phyloP scores from a whole-genome alignment of 1,284 basidiomycete genomes.

The Coniferiporia sulphurascens region DNA sequence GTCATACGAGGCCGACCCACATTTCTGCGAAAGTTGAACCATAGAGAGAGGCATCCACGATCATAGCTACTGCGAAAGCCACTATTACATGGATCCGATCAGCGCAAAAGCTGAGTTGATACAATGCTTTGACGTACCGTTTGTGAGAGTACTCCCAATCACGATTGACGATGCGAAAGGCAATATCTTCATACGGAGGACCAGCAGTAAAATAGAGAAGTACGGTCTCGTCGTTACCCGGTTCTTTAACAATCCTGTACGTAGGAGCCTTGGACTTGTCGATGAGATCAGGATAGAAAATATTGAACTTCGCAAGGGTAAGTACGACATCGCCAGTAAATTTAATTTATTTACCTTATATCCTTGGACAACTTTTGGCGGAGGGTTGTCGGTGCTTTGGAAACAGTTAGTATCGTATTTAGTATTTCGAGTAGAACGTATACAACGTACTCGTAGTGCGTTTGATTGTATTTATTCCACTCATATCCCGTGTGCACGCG shows the following conservation, averaged over 20 bases:
- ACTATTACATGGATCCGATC: slow-evolving; percentile 34
- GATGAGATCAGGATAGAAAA: slow-evolving; percentile 94
- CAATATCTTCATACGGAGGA: slow-evolving; percentile 98
- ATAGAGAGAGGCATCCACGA: slow-evolving; percentile 77
- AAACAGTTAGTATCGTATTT: slow-evolving; percentile 17
- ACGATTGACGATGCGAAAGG: slow-evolving; percentile 94
- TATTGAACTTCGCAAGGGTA: slow-evolving; percentile 66
- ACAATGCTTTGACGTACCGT: slow-evolving; percentile 44
- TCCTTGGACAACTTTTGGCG: slow-evolving; percentile 96
- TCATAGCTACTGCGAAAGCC: slow-evolving; percentile 85
- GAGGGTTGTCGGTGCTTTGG: slow-evolving; percentile 86
- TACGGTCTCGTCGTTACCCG: slow-evolving; percentile 92
- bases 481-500: slow-evolving; percentile 99
- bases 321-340: slow-evolving; percentile 20
- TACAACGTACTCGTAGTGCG: slow-evolving; percentile 89
- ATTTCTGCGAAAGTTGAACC: slow-evolving; percentile 86
- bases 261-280: slow-evolving; percentile 96
- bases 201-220: slow-evolving; percentile 93
- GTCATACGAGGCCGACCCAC: slow-evolving; percentile 42
- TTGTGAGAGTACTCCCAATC: slow-evolving; percentile 99
- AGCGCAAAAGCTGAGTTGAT: slow-evolving; percentile 6
- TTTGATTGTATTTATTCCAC: slow-evolving; percentile 99
- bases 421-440: not conserved
- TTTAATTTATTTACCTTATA: slow-evolving; percentile 69
- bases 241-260: slow-evolving; percentile 89